Percentiles rank a stretch among this genome's conserved stretches.
Evolutionary conservation across 2,329 filamentous ascomycete species (phyloP).

Genomic region (Knufia petricola): DNA sequence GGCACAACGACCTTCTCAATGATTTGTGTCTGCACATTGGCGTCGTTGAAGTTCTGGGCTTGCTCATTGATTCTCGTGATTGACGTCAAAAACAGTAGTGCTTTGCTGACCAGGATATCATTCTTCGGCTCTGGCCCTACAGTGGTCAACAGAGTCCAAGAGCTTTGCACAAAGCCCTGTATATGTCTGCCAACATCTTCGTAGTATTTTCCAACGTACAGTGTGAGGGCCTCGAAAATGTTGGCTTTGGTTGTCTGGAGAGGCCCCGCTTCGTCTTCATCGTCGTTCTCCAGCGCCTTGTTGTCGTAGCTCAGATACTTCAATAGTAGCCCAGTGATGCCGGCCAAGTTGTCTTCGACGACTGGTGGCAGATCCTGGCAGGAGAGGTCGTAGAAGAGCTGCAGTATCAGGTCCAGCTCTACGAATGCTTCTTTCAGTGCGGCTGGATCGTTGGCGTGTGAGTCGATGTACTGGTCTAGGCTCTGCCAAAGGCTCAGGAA

Average conservation of each 20-base stretch:
- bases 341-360: slow-evolving; percentile 78
- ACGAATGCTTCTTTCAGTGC: slow-evolving; percentile 69
- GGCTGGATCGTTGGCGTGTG: slow-evolving; percentile 65
- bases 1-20: slow-evolving; percentile 94
- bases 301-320: slow-evolving; percentile 92
- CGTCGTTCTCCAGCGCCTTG: slow-evolving; percentile 68
- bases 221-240: slow-evolving; percentile 80
- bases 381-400: slow-evolving; percentile 93
- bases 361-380: slow-evolving; percentile 91
- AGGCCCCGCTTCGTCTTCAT: slow-evolving; percentile 78
- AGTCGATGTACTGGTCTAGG: slow-evolving; percentile 51
- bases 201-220: slow-evolving; percentile 91
- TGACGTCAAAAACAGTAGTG: slow-evolving; percentile 85
- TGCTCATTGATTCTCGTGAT: slow-evolving; percentile 71
- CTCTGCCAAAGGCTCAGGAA: slow-evolving; percentile 61
- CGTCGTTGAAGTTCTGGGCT: slow-evolving; percentile 74
- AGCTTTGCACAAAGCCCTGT: slow-evolving; percentile 74
- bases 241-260: slow-evolving; percentile 83
- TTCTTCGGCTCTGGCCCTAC: slow-evolving; percentile 84
- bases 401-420: slow-evolving; percentile 77
- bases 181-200: slow-evolving; percentile 80
- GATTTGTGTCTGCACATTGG: slow-evolving; percentile 69
- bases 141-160: slow-evolving; percentile 82
- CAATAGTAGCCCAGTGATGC: slow-evolving; percentile 70
- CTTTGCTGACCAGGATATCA: slow-evolving; percentile 87